Evolutionary conservation across 2,329 filamentous ascomycete species (phyloP), one percentile per base, ranked within the genome.

Genomic region (Claviceps quebecensis): DNA sequence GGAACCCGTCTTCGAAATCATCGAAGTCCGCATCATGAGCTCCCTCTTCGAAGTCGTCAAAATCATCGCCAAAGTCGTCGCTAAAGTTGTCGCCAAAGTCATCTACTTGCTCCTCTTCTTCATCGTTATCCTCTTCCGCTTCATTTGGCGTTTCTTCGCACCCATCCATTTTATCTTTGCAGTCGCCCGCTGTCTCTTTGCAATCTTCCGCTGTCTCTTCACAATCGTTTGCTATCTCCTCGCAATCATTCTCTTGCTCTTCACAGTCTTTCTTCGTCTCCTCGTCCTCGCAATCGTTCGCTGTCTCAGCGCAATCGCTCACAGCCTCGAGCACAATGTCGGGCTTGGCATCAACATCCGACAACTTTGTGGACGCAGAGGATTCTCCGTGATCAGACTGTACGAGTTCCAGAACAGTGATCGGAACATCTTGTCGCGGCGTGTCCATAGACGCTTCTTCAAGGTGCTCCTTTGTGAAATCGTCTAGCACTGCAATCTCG

Each of bases 1-100:
- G 77, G 62, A 87, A 87, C 39, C 74, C 81, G 57, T 83, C 84
- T 61, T 85, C 82, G 66, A 87, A 88, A 60, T 86, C 83, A 60
- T 80, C 79, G 68, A 83, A 83, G 59, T 77, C 77, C 26, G 71
- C 72, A 45, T 71, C 72, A 7, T 69, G 73, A 57, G 72, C 74
- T 47, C 76, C 77, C 59, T 81, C 78, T 59, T 80, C 76, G 57
- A 82, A 81, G 55, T 80, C 78, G 62, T 82, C 77, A 65, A 78
- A 76, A 54, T 73, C 75, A 56, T 76, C 72, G 48, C 59, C 48
- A 16, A 45, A 41, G 8, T 43, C 44, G 4, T 48, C 47, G 3
- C 44, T 34, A 61, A 78, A 79, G 43, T 73, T 75, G 56, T 76
- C 72, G 48, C 59, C 48, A 16, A 45, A 41, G 8, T 43, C 44